These are phyloP conservation scores for Metschnikowia orientalis DNA, from an alignment of 805 yeast species.

Conservation along the genomic window DNA sequence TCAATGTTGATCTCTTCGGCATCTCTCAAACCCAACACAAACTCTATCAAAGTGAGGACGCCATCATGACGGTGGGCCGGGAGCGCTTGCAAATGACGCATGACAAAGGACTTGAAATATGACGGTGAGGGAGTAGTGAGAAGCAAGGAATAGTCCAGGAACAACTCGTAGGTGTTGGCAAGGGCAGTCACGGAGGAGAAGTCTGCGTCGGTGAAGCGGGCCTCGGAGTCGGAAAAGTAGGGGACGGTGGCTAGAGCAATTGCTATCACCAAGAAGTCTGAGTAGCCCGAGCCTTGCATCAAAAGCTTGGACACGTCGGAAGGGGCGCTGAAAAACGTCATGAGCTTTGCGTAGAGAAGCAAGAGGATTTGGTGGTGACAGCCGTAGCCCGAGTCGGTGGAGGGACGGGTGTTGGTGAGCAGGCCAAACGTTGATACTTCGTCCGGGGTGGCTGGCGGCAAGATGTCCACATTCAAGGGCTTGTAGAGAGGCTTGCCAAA, in stretches of 20 bases:
- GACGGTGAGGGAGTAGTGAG: constrained; percentile 46
- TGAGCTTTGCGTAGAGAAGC: constrained; percentile 29
- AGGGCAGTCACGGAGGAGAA: constrained; percentile 30
- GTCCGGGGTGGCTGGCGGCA: constrained; percentile 4
- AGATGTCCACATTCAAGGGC: constrained; percentile 21
- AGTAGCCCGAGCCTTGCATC: constrained; percentile 61
- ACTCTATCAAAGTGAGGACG: constrained; percentile 67
- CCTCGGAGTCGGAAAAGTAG: constrained; percentile 10
- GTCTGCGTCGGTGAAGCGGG: constrained; percentile 17
- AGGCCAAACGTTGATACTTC: constrained; percentile 1
- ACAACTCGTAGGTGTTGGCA: constrained; percentile 66
- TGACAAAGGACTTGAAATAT: constrained; percentile 44
- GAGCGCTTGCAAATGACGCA: constrained; percentile 48
- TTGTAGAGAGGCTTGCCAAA: constrained; percentile 32
- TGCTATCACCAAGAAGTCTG: constrained; percentile 52
- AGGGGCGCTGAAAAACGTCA: constrained; percentile 30
- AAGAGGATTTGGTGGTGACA: constrained; percentile 20
- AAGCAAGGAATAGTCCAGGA: constrained; percentile 55
- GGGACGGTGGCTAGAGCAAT: constrained; percentile 41
- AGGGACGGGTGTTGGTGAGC: not conserved
- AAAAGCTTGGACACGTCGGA: constrained; percentile 53
- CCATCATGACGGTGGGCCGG: constrained; percentile 63
- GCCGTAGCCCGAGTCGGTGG: constrained; percentile 1
- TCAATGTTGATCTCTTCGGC: constrained; percentile 62
- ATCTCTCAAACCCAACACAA: constrained; percentile 72